These are phyloP conservation scores for Grosmannia serpens DNA, from an alignment of 2,329 filamentous ascomycete species.

Conservation along the genomic window DNA sequence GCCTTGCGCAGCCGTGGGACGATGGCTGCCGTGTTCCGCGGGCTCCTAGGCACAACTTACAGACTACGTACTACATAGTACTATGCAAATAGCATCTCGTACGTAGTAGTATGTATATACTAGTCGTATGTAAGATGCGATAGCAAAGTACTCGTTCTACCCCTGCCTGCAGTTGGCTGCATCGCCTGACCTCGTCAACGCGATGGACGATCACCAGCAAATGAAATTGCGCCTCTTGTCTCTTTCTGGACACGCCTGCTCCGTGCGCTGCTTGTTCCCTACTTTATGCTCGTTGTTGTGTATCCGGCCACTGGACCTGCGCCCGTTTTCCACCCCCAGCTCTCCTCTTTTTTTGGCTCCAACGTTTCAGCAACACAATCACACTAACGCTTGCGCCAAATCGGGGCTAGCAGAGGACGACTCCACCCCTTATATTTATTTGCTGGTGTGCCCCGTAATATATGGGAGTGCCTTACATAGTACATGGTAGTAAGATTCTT, in stretches of 20 bases:
- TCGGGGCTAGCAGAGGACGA: neutral
- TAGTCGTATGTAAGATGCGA: too few species aligned
- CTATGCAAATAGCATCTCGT: too few species aligned
- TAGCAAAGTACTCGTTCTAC: neutral
- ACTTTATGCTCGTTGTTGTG: neutral
- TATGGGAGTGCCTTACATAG: too few species aligned
- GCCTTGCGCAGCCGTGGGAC: neutral
- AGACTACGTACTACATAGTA: too few species aligned
- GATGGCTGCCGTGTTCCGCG: neutral
- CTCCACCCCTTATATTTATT: conserved; percentile 10
- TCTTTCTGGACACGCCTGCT: neutral
- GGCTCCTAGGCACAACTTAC: neutral
- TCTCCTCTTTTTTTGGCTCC: neutral
- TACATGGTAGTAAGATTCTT: too few species aligned
- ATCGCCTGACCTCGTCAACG: neutral
- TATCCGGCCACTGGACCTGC: neutral
- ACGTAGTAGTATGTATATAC: too few species aligned
- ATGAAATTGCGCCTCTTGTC: neutral
- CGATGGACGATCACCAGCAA: neutral
- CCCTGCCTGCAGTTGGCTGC: neutral
- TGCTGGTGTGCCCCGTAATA: neutral
- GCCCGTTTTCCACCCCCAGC: neutral
- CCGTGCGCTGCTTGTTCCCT: neutral
- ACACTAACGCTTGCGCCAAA: conserved; percentile 6
- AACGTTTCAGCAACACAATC: conserved; percentile 9